Base-by-base conservation (phyloP, 352 stramenopile genomes). In the Pythium myriotylum region DNA sequence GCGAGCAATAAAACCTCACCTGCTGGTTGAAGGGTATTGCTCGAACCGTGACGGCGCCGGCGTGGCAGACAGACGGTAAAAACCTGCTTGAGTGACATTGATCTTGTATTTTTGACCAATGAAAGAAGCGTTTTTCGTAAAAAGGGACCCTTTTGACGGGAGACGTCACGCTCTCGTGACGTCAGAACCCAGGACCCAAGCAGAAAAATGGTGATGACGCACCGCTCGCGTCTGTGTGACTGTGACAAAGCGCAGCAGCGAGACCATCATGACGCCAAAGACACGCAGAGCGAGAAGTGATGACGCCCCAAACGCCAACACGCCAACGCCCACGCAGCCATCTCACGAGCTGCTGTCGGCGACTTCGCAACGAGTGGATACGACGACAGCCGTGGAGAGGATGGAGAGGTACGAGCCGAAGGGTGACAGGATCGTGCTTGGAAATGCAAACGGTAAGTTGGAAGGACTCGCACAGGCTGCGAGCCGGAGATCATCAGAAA, bases 151-250 rank as follows among this genome's bases (percentile, higher is more conserved):
- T 26, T 17, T 56, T 49, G 22, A 49, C 41, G 50, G 26, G 17
- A 17, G 27, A 6, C 20, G 19, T 22, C 19, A 35, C 29, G 29
- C 5, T 0, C 10, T 35, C 41, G 49, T 69, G 62, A 69, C 62
- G 62, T 69, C 62, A 69, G 62, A 63, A 16, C n/a, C 19, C 19
- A 3, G 7, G 3, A 33, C 5, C 60, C 62, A 69, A 69, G 62
- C 62, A 69, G 54, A 59, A 69, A 68, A 69, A 62, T 32, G 19
- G 22, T 51, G 51, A 61, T 55, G 59, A 59, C 29, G 5, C 29
- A 35, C 29, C 50, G 40, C 54, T 14, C 58, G 23, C 54, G 42
- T 54, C 51, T 56, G 8, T 50, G 50, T 67, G 45, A 52, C 51
- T 60, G 51, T 67, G 59, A 61, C 29, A 46, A 35, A 35, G 29